Evolutionary conservation across 148 eudicot genomes (phyloP).

Genomic region (Chenopodium album): DNA sequence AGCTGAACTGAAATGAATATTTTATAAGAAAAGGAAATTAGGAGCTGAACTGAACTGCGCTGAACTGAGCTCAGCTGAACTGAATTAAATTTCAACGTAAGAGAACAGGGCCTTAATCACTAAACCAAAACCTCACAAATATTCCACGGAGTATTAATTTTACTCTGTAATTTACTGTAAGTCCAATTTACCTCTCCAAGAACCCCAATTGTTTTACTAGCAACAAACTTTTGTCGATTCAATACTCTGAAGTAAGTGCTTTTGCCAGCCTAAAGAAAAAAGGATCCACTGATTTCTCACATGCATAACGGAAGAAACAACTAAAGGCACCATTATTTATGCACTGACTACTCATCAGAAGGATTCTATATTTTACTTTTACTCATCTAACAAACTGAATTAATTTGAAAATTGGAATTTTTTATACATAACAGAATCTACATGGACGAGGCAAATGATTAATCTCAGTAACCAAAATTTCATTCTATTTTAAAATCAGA

Average conservation of each 20-base stretch:
- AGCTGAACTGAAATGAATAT: too few species aligned
- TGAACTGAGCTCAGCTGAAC: too few species aligned
- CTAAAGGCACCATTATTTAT: background rate
- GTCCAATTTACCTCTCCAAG: background rate
- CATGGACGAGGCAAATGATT: conserved; percentile 15
- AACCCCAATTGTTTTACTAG: background rate
- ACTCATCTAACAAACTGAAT: conserved; percentile 7
- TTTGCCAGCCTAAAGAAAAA: background rate
- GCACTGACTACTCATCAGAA: background rate
- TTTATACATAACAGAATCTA: conserved; percentile 12
- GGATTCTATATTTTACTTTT: background rate
- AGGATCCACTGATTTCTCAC: background rate
- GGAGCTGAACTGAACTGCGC: too few species aligned
- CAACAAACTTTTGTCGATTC: too few species aligned
- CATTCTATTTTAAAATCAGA: background rate
- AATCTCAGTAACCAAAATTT: conserved; percentile 13
- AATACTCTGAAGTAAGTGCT: too few species aligned
- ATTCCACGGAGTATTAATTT: too few species aligned
- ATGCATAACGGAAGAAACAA: background rate
- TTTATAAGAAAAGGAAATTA: too few species aligned
- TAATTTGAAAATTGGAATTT: background rate
- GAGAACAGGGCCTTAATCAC: too few species aligned
- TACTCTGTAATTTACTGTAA: too few species aligned
- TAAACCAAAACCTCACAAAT: too few species aligned
- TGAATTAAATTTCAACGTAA: too few species aligned